Evolutionary conservation across 164 flowering plant species (phyloP), one percentile per base, ranked within the genome.

Genomic region (Cinnamomum chago): DNA sequence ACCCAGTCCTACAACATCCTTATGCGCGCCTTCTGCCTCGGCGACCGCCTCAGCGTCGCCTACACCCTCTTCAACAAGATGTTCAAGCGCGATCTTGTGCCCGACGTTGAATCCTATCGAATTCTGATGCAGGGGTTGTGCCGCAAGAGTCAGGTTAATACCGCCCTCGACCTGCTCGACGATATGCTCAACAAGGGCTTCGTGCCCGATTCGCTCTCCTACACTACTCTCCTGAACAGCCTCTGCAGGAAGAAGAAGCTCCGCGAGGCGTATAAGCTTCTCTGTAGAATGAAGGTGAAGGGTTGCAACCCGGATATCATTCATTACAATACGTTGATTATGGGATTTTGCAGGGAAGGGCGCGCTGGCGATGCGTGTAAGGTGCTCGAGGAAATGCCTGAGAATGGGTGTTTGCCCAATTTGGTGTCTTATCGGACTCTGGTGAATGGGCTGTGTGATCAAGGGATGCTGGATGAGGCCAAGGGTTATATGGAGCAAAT

Each of bases 101-200:
- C 97, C 0, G 85, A 89, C 78, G 87, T 88, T 2, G 95, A 92
- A 80, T 78, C 88, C 4, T 92, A 92, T 82, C 78, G 93, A 79
- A 89, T 89, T 79, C 67, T 95, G 71, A 95, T 90, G 88, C 97
- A 95, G 78, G 97, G 89, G 13, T 76, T 95, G 82, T 92, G 97
- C 78, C 84, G 97, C 81, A 91, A 85, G 80, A 85, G 92, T 76
- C 97, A 92, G 80, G 95, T 92, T 69, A 87, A 84, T 78, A 75
- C 51, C 14, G 97, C 97, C 2, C 84, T 88, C 33, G 89, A 85
- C 73, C 78, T 95, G 74, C 78, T 95, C 74, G 98, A 91, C 74
- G 97, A 95, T 76, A 92, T 95, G 98, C 76, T 92, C 84, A 92
- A 92, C 73, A 95, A 91, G 75, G 97, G 98, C 17, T 90, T 81